Base-by-base conservation (phyloP, 1,139 yeast genomes). In the Yamadazyma blattariae region DNA sequence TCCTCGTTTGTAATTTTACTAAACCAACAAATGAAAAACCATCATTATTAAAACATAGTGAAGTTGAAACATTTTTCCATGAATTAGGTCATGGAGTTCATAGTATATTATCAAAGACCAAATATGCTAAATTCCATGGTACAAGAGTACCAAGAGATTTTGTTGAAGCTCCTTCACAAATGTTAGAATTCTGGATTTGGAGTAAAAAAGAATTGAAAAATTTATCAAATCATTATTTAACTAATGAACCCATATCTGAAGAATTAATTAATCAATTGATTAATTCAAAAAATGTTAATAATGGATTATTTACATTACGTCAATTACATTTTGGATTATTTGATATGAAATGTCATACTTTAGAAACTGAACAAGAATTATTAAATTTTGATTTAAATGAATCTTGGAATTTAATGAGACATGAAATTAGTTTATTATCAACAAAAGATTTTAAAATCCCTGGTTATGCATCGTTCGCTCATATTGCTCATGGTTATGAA, bases 171-270 rank as follows among this genome's bases (percentile, higher is more conserved):
- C 95, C 95, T 18, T 85, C 95, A 2, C 95, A 87, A 61, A 78
- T 87, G 83, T 68, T 87, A 47, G 96, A 87, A 57, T 84, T 79
- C 60, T 87, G 95, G 89, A 82, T 90, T 25, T 87, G 95, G 95
- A 74, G 82, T 36, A 72, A 70, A 39, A 61, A 71, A 28, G 82
- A 80, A 56, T 64, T 87, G 44, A 71, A 67, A 47, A 53, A 57
- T 10, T 61, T 87, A 33, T 81, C 92, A 0, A 67, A 74, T 17
- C 95, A 87, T 56, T 85, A 82, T 54, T 64, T 73, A 42, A 69
- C 82, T 3, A 77, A 79, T 19, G 77, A 75, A 50, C 67, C 74
- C 16, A 72, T 87, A 30, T 70, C 74, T 25, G 82, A 79, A 40
- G 73, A 67, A 7, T 62, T 84, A 42, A 71, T 84, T 40, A 74